A percentile compares a stretch with the other conserved stretches of the same genome.
Evolutionary conservation across 768 basidiomycete species (phyloP).

Genomic region (Grammothele lineata): DNA sequence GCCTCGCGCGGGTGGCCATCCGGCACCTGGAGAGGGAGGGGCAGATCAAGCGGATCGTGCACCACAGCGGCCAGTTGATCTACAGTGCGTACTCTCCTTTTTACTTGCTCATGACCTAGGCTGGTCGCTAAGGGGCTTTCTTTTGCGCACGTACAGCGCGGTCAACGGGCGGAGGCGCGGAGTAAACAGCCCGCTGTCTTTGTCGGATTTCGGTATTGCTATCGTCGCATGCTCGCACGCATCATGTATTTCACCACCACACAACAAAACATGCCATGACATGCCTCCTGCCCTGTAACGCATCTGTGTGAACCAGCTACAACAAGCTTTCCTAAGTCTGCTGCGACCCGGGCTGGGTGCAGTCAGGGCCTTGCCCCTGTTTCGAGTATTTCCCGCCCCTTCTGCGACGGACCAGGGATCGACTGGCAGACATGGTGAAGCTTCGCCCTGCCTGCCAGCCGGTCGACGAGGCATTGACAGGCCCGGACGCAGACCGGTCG

Average conservation of each 20-base stretch:
- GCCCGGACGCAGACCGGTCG: too few relatives aligned
- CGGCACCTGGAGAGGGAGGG: conserved; percentile 91
- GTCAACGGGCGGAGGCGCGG: conserved; percentile 35
- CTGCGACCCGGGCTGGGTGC: too few relatives aligned
- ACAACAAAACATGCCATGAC: conserved; percentile 28
- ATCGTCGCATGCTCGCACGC: conserved; percentile 20
- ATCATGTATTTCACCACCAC: conserved; percentile 34
- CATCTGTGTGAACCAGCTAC: conserved; percentile 4
- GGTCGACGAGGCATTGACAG: too few relatives aligned
- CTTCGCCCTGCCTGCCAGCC: too few relatives aligned
- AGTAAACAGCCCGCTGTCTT: conserved; percentile 20
- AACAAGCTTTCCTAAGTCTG: too few relatives aligned
- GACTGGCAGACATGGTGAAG: too few relatives aligned
- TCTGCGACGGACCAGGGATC: too few relatives aligned
- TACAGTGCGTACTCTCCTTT: conserved; percentile 69
- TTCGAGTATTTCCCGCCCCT: too few relatives aligned
- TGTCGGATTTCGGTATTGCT: conserved; percentile 18
- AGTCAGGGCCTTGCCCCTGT: too few relatives aligned
- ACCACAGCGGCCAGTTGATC: conserved; percentile 90
- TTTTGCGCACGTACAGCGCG: conserved; percentile 36
- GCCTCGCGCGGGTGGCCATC: conserved; percentile 88
- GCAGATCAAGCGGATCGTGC: conserved; percentile 92
- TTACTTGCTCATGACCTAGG: neutral
- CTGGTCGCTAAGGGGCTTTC: too few relatives aligned
- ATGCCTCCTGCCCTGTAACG: conserved; percentile 17